These are phyloP conservation scores for Termitomyces sp. DNA, from an alignment of 768 basidiomycete species.

Conservation along the genomic window DNA sequence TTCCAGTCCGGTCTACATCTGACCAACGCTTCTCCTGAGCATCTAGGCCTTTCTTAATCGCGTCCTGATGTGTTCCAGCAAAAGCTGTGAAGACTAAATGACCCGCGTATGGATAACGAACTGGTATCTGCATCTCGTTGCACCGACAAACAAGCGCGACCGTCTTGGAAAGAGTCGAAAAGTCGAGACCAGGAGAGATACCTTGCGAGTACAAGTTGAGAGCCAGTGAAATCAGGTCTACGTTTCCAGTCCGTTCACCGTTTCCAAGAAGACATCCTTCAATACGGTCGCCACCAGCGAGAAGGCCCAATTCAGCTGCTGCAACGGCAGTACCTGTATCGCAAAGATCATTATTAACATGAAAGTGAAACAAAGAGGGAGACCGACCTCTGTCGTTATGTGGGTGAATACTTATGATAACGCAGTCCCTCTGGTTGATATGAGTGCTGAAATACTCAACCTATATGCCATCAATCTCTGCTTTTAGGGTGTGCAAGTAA, in stretches of 20 bases:
- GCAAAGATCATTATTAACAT: background rate
- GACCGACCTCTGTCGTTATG: conserved; percentile 72
- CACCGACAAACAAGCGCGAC: conserved; percentile 76
- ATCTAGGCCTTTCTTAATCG: conserved; percentile 85
- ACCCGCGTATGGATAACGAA: conserved; percentile 77
- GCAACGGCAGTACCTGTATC: conserved; percentile 63
- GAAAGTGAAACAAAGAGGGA: background rate
- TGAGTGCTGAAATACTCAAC: conserved; percentile 75
- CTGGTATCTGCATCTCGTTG: conserved; percentile 76
- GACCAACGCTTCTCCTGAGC: conserved; percentile 47
- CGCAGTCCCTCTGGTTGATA: conserved; percentile 65
- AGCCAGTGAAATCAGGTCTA: conserved; percentile 78
- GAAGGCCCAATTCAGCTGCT: conserved; percentile 69
- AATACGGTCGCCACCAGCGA: conserved; percentile 78
- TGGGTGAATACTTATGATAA: conserved; percentile 69
- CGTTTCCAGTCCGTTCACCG: conserved; percentile 83
- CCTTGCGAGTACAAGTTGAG: conserved; percentile 84
- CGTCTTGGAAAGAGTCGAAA: conserved; percentile 63
- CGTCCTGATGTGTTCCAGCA: conserved; percentile 81
- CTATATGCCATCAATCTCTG: conserved; percentile 24
- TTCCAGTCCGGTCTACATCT: conserved; percentile 39
- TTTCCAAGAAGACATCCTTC: conserved; percentile 85
- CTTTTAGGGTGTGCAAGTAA: background rate
- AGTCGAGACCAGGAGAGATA: conserved; percentile 68
- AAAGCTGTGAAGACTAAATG: conserved; percentile 85